phyloP scores from a whole-genome alignment of 345 rosid species.

The Acer yangbiense region DNA sequence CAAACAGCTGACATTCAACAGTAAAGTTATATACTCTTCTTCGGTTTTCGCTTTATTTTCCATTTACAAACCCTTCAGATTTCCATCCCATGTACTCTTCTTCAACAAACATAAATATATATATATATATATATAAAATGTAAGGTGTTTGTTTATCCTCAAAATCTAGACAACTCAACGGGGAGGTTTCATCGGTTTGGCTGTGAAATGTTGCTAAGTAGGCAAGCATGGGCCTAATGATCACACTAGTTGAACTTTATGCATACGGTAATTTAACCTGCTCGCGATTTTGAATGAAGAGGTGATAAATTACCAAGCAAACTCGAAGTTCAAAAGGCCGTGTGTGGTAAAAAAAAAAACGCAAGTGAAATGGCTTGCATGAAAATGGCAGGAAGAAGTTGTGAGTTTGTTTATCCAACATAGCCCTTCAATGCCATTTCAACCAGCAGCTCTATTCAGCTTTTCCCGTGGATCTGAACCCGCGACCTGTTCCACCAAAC shows the following conservation, averaged over 20 bases:
- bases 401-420: background rate
- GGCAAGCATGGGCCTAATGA: constrained; percentile 22
- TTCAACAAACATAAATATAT: background rate
- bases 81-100: background rate
- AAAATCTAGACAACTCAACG: background rate
- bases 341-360: constrained; percentile 12
- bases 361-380: constrained; percentile 14
- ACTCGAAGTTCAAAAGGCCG: constrained; percentile 11
- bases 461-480: constrained; percentile 44
- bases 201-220: constrained; percentile 25
- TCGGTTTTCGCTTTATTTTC: background rate
- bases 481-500: constrained; percentile 51
- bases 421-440: constrained; percentile 18
- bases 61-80: constrained; percentile 2
- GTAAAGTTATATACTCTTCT: background rate
- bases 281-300: constrained; percentile 17
- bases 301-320: constrained; percentile 35
- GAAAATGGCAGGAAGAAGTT: constrained; percentile 6
- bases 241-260: constrained; percentile 8
- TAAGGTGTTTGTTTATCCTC: background rate
- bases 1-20: background rate
- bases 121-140: too few species aligned
- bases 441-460: constrained; percentile 35
- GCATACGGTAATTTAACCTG: constrained; percentile 31
- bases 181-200: background rate